Conservation (phyloP, 139 green algal species). For the Chlamydomonas incerta region DNA sequence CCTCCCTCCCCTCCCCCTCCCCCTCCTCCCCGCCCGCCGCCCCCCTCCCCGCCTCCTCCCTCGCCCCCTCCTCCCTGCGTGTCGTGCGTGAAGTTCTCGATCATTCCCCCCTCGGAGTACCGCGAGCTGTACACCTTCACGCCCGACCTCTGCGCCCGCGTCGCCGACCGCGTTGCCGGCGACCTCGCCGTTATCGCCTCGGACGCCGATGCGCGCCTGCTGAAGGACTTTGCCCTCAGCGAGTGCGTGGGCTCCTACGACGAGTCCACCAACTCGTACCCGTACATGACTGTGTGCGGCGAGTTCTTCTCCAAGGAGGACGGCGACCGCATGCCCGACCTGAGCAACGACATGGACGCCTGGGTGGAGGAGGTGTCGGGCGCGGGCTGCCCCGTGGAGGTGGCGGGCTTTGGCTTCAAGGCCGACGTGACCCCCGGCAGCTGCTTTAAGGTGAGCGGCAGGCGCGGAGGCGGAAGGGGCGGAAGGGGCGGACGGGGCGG, state of each 20-base stretch:
- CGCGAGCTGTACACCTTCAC: not conserved
- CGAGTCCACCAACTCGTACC: not conserved
- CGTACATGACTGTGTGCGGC: not conserved
- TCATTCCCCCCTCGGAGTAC: not conserved
- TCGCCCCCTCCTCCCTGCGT: not conserved
- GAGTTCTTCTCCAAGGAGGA: conserved; percentile 6
- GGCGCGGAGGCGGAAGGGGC: too few relatives aligned
- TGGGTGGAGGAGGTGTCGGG: not conserved
- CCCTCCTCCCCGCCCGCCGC: not conserved
- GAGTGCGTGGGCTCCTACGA: not conserved
- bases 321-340: not conserved
- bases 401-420: not conserved
- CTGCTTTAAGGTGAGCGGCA: not conserved
- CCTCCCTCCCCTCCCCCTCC: not conserved
- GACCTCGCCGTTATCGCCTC: not conserved
- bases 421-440: not conserved
- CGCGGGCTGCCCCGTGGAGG: not conserved
- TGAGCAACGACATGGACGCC: not conserved
- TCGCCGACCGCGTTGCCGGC: not conserved
- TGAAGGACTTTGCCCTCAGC: not conserved
- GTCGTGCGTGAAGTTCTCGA: not conserved
- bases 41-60: not conserved
- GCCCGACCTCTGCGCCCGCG: not conserved
- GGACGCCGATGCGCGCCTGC: not conserved
- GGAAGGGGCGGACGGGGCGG: too few relatives aligned